Base-by-base conservation (phyloP, 257 asterid genomes). In the Ehretia macrophylla region DNA sequence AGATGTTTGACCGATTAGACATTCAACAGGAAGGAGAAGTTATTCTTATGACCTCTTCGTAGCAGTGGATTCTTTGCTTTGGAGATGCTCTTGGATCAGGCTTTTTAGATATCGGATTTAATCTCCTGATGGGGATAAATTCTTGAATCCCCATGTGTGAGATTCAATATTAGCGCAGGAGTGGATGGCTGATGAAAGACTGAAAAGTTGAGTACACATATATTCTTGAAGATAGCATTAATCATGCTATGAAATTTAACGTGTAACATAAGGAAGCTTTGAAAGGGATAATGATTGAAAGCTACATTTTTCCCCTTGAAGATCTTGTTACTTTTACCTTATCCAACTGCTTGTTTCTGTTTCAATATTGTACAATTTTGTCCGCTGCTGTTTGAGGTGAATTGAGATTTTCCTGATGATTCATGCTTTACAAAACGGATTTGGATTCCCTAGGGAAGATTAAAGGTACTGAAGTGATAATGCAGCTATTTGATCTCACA, bases 1-100 rank as follows among this genome's bases (percentile, higher is more conserved):
- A 84, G 88, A 68, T 77, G 83, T 69, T 47, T 67, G 68, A 76
- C 42, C 16, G 49, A 55, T 42, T 60, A 51, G 58, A 59, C 16
- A 56, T 27, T 32, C 67, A 62, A 27, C 47, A 18, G 47, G 60
- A 49, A 54, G 60, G 17, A 59, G n/a, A 62, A 58, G 17, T 18
- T 42, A 42, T 42, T 42, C 16, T 42, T 42, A 42, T 42, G 16
- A 42, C 4, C 47, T 42, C 16, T 42, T 42, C 18, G 37, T 65
- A 51, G 60, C 32, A 19, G 52, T 46, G 63, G 40, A 47, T 56
- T 54, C 58, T 8, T 48, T 50, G 47, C 47, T 42, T 2, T 2
- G 11, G 47, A 42, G 56, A 32, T 20, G 37, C 38, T 11, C 38
- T 13, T 22, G 16, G 38, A 22, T 52, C 56, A 5, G 12, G 32